Evolutionary conservation across 805 yeast species (phyloP).

Genomic region (Yamadazyma philogaea): DNA sequence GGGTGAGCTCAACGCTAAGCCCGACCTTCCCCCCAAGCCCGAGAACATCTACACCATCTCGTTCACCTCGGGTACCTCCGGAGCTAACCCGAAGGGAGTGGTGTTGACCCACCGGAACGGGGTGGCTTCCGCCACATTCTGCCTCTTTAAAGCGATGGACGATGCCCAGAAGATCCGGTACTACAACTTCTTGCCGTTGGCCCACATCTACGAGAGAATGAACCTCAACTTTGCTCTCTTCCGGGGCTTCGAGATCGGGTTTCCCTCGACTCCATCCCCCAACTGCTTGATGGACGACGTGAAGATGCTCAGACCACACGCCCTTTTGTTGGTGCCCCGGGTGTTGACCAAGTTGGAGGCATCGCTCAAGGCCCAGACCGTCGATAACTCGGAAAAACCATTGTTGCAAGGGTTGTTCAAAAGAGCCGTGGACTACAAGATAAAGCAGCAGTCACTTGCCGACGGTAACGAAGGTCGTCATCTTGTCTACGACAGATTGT

Average conservation of each 20-base stretch:
- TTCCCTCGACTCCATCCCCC: slow-evolving; percentile 40
- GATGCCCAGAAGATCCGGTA: slow-evolving; percentile 18
- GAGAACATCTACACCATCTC: slow-evolving; percentile 55
- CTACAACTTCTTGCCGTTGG: slow-evolving; percentile 52
- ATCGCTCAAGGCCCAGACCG: slow-evolving; percentile 22
- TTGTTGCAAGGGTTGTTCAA: slow-evolving; percentile 21
- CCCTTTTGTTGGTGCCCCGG: slow-evolving; percentile 37
- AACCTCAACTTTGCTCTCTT: slow-evolving; percentile 42
- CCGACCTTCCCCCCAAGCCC: slow-evolving; percentile 45
- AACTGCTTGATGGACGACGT: slow-evolving; percentile 29
- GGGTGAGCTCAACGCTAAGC: slow-evolving; percentile 30
- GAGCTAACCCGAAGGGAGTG: slow-evolving; percentile 67
- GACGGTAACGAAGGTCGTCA: slow-evolving; percentile 37
- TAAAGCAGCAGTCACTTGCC: slow-evolving; percentile 30
- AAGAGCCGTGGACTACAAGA: slow-evolving; percentile 21
- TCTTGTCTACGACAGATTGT: slow-evolving; percentile 31
- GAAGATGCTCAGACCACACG: slow-evolving; percentile 25
- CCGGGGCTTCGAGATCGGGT: slow-evolving; percentile 51
- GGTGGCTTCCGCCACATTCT: slow-evolving; percentile 44
- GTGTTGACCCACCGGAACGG: slow-evolving; percentile 51
- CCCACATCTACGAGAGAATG: slow-evolving; percentile 57
- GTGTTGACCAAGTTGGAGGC: slow-evolving; percentile 33
- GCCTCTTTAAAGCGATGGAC: slow-evolving; percentile 24
- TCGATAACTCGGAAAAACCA: slow-evolving; percentile 25
- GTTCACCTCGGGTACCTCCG: slow-evolving; percentile 76